These are phyloP conservation scores for Myriosclerotinia curreyana DNA, from an alignment of 2,329 filamentous ascomycete species.

Conservation along the genomic window DNA sequence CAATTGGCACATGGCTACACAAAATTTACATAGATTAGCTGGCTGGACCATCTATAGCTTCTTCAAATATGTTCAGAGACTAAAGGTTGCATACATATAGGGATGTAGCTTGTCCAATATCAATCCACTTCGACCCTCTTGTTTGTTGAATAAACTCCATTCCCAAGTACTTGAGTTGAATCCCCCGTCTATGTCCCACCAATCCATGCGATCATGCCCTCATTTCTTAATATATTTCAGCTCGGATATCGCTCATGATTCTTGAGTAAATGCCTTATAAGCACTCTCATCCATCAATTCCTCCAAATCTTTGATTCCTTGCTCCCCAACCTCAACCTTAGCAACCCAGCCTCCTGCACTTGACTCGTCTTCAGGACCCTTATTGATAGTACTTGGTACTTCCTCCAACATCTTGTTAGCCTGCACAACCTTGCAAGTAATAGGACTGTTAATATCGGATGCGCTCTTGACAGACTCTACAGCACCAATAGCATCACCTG, in stretches of 20 bases:
- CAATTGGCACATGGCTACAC: constrained; percentile 2
- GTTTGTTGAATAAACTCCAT: constrained; percentile 29
- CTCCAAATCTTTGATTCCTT: constrained; percentile 65
- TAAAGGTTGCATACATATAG: constrained; percentile 10
- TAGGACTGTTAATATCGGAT: constrained; percentile 92
- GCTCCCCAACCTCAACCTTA: constrained; percentile 73
- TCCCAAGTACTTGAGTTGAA: constrained; percentile 19
- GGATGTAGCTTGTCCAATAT: constrained; percentile 13
- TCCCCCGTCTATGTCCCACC: constrained; percentile 14
- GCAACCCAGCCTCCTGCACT: constrained; percentile 86
- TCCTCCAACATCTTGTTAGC: constrained; percentile 76
- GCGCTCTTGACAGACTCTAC: constrained; percentile 98
- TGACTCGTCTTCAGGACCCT: constrained; percentile 74
- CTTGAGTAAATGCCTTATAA: constrained; percentile 70
- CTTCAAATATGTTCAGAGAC: background rate
- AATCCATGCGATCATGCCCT: constrained; percentile 11
- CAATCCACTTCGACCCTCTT: constrained; percentile 21
- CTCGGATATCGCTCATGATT: constrained; percentile 14
- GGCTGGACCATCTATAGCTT: constrained; percentile 19
- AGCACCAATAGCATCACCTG: constrained; percentile 84
- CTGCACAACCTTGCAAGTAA: constrained; percentile 71
- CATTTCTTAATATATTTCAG: background rate
- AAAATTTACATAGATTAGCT: constrained; percentile 10
- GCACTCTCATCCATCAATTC: constrained; percentile 71
- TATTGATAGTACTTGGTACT: constrained; percentile 83